A percentile compares a stretch with the other conserved stretches of the same genome.
Conservation (phyloP, 192 early-diverging fungal species). For the Rhizophagus sp. region DNA sequence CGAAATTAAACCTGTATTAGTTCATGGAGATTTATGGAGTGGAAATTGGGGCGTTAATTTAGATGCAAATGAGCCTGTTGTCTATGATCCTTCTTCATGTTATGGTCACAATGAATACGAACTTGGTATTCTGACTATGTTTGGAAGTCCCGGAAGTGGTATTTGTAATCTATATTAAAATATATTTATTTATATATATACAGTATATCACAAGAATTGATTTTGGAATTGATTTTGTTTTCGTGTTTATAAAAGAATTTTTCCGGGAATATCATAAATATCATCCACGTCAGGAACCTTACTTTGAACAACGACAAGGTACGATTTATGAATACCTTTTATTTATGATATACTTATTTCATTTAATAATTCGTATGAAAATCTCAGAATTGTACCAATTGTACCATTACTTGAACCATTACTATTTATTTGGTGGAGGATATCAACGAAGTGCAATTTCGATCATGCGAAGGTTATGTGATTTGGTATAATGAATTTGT, state of each 20-base stretch:
- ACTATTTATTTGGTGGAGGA: constrained; percentile 33
- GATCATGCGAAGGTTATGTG: constrained; percentile 27
- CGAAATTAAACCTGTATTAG: constrained; percentile 29
- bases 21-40: constrained; percentile 40
- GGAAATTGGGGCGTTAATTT: constrained; percentile 35
- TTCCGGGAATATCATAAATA: constrained; percentile 36
- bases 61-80: constrained; percentile 27
- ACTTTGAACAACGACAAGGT: constrained; percentile 29
- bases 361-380: background rate
- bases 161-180: background rate
- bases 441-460: constrained; percentile 23
- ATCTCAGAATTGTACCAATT: constrained; percentile 31
- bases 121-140: constrained; percentile 34
- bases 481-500: background rate
- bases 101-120: constrained; percentile 38
- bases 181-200: background rate
- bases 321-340: background rate
- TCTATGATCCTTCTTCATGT: constrained; percentile 35
- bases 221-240: background rate
- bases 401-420: constrained; percentile 39
- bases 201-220: background rate
- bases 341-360: background rate
- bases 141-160: constrained; percentile 30
- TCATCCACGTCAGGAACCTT: constrained; percentile 32
- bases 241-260: constrained; percentile 20